A percentile compares a stretch with the other conserved stretches of the same genome.
Evolutionary conservation across 2,329 filamentous ascomycete genomes (phyloP).

Genomic region (Dryadomyces sulphureus): DNA sequence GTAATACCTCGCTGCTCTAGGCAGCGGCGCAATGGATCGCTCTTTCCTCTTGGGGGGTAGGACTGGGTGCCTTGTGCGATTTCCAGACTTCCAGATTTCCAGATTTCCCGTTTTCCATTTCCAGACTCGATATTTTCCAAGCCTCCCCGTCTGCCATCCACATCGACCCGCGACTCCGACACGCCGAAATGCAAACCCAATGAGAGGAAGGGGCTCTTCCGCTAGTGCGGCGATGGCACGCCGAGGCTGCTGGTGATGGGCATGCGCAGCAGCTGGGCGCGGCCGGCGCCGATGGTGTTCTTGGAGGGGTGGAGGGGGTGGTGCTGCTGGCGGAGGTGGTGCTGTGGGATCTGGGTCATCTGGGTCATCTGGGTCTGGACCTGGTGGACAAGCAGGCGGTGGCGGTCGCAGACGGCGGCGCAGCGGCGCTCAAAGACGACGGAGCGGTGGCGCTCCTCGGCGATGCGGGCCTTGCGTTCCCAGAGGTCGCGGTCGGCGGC

Average conservation of each 20-base stretch:
- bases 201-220: too few relatives aligned
- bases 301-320: background rate
- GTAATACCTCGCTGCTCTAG: background rate
- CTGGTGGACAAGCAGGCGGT: too few relatives aligned
- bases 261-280: background rate
- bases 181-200: too few relatives aligned
- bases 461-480: conserved; percentile 25
- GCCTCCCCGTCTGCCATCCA: too few relatives aligned
- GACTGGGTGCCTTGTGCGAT: too few relatives aligned
- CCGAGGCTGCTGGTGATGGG: background rate
- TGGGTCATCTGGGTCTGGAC: too few relatives aligned
- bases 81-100: too few relatives aligned
- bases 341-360: background rate
- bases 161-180: too few relatives aligned
- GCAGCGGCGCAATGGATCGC: background rate
- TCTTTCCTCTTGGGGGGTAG: too few relatives aligned
- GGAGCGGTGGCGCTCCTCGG: conserved; percentile 33
- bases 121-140: too few relatives aligned
- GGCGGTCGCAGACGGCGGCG: conserved; percentile 23
- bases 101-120: too few relatives aligned
- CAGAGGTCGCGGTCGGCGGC: conserved; percentile 30
- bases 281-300: background rate
- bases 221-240: background rate
- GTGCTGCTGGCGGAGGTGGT: background rate
- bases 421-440: conserved; percentile 33